Percentiles rank a stretch among this genome's conserved stretches.
Evolutionary conservation across 139 green algal species (phyloP).

Genomic region (Volvox africanus): DNA sequence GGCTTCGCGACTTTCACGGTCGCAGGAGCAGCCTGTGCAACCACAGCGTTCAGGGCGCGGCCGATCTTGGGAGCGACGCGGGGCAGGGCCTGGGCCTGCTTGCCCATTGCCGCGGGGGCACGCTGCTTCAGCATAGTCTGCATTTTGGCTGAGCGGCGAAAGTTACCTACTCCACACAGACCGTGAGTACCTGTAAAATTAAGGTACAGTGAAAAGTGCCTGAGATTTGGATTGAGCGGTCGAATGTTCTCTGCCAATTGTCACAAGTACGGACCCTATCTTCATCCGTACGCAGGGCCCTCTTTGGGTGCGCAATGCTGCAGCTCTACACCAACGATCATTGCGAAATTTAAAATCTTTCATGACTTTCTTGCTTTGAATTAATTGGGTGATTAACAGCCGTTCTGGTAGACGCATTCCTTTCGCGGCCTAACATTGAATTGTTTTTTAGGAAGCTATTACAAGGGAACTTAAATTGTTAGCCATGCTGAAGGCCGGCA

Average conservation of each 20-base stretch:
- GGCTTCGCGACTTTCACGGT: constrained; percentile 37
- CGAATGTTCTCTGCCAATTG: background rate
- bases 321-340: too few species aligned
- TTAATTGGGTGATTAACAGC: too few species aligned
- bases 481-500: background rate
- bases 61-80: constrained; percentile 3
- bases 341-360: too few species aligned
- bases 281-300: constrained; percentile 10
- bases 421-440: too few species aligned
- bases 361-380: too few species aligned
- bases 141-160: constrained; percentile 37
- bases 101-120: constrained; percentile 6
- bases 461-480: background rate
- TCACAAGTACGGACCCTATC: background rate
- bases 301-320: background rate
- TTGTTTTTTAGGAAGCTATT: background rate
- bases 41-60: constrained; percentile 2
- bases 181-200: background rate
- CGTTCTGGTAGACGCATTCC: too few species aligned
- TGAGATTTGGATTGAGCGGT: background rate
- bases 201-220: constrained; percentile 5
- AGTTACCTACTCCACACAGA: constrained; percentile 19
- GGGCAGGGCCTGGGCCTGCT: constrained; percentile 35
- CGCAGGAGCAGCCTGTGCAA: constrained; percentile 41
- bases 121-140: constrained; percentile 58